Base-by-base conservation (phyloP, 331 rosid species). In the Pyracantha coccinea region DNA sequence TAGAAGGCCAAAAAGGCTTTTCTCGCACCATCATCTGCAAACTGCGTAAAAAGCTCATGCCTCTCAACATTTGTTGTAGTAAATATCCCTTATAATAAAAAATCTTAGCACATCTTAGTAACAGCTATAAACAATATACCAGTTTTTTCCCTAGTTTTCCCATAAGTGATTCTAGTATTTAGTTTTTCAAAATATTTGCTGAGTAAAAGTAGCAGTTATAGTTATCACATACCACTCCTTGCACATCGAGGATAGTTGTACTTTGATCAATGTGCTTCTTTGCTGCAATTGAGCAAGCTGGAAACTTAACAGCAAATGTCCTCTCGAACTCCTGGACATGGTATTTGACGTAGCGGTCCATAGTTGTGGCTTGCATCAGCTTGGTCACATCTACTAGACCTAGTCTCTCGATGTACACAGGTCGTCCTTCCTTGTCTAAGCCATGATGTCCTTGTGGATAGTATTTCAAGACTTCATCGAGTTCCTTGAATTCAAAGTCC, bases 381-480 rank as follows among this genome's bases (percentile, higher is more conserved):
- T 90, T 90, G 72, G 64, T 73, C 32, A 88, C 80, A 74, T 92
- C 96, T 6, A 95, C 97, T 81, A 41, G 86, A n/a, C 97, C 99
- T 58, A 92, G 57, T 83, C 88, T 87, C 88, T 92, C 97, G 27
- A 92, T 92, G 70, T 92, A 95, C 61, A 95, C 91, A n/a, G 97
- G 99, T 21, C 91, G 74, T 74, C 99, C 99, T 5, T 95, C 97
- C 91, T 90, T 95, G 75, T 95, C 99, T 33, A 90, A 87, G 31
- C 99, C 97, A 71, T 95, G 97, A 82, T 95, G 84, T 54, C 97
- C 97, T 16, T 92, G 97, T 19, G 97, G 99, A 78, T 95, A 95
- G 79, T 90, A 76, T 68, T 88, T 77, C 60, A 89, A 38, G 62
- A 95, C 97, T 74, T 88, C 92, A 54, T 75, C 76, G 5, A 77